Conservation (phyloP, 352 stramenopile species). For the Pythium sp. region DNA sequence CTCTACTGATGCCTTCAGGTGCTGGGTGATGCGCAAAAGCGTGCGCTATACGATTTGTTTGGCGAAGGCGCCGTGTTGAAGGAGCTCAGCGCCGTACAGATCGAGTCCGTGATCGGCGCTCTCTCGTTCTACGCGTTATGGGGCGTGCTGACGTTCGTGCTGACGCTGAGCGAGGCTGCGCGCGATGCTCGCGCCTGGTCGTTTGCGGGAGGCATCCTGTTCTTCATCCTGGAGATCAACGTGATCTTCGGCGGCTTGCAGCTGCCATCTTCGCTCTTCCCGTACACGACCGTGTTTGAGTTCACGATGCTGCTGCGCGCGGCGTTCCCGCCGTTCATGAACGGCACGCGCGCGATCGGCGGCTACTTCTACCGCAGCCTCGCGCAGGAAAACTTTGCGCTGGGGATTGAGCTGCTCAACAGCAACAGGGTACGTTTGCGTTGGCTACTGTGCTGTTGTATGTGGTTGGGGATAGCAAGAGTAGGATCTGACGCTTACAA, state of each 20-base stretch:
- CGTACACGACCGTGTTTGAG: conserved; percentile 89
- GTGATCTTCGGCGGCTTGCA: conserved; percentile 69
- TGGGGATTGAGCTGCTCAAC: conserved; percentile 76
- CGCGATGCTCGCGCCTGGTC: conserved; percentile 91
- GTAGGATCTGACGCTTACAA: background rate
- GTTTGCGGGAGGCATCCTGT: conserved; percentile 92
- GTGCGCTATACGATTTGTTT: conserved; percentile 96
- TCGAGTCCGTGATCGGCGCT: conserved; percentile 90
- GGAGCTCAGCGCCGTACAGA: conserved; percentile 83
- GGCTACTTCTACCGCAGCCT: conserved; percentile 86
- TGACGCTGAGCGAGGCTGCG: conserved; percentile 91
- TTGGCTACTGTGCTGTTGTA: background rate
- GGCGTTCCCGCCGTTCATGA: conserved; percentile 95
- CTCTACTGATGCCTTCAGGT: conserved; percentile 21
- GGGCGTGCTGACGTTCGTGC: conserved; percentile 94
- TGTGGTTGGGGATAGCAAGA: background rate
- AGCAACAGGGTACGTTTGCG: conserved; percentile 58
- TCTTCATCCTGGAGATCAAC: conserved; percentile 93
- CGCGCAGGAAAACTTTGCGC: conserved; percentile 64
- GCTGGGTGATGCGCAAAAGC: conserved; percentile 89
- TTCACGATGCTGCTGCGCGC: conserved; percentile 90
- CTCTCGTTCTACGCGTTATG: conserved; percentile 95
- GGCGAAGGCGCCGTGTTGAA: conserved; percentile 88
- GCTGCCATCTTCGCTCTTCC: conserved; percentile 62
- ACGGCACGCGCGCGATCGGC: conserved; percentile 94